A percentile compares a stretch with the other conserved stretches of the same genome.
Conservation (phyloP, 352 stramenopile species). For the Pythium brassicae region DNA sequence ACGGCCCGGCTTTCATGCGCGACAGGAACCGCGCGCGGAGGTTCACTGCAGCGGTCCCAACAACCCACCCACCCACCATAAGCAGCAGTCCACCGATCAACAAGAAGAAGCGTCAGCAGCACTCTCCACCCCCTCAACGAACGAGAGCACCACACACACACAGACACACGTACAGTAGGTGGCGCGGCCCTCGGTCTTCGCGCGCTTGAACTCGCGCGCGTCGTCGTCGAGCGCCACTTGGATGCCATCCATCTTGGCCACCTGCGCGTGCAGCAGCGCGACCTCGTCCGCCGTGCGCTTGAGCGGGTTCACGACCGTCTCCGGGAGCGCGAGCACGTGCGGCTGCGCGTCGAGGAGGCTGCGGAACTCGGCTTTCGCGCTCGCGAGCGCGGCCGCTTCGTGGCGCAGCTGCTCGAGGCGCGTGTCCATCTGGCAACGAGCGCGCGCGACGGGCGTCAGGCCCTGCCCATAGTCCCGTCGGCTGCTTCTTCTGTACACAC, state of each 20-base stretch:
- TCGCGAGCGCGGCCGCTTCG: constrained; percentile 1
- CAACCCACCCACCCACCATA: neutral
- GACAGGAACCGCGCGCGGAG: constrained; percentile 4
- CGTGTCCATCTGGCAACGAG: constrained; percentile 1
- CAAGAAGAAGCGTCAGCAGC: no score
- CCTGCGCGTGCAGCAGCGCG: neutral
- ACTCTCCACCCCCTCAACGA: no score
- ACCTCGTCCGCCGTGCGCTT: constrained; percentile 5
- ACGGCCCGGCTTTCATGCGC: constrained; percentile 3
- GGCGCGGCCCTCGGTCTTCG: constrained; percentile 1
- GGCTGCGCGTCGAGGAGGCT: neutral
- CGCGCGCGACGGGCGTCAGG: no score
- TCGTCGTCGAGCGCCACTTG: constrained; percentile 1
- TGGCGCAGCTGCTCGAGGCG: constrained; percentile 1
- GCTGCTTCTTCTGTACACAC: no score
- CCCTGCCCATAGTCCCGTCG: no score
- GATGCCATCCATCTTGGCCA: neutral
- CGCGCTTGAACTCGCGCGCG: constrained; percentile 3
- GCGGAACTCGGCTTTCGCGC: constrained; percentile 1
- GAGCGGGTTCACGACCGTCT: neutral
- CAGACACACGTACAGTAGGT: constrained; percentile 4
- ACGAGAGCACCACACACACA: neutral
- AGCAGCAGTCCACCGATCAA: neutral
- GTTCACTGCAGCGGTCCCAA: constrained; percentile 4
- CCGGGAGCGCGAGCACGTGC: constrained; percentile 2